phyloP scores from a whole-genome alignment of 306 rosid species.

The Sindora glabra region DNA sequence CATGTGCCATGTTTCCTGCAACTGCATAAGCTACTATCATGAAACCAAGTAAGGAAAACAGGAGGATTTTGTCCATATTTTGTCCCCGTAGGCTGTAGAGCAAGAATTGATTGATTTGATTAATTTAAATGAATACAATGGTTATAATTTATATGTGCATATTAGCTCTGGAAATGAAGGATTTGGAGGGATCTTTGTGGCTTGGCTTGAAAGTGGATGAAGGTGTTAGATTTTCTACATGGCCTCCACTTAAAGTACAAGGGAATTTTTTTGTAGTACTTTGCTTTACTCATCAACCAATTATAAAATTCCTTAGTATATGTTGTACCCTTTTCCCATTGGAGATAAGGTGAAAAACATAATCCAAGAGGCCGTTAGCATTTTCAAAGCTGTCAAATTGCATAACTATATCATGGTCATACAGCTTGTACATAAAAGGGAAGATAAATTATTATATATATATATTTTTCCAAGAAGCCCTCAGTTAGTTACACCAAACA shows the following conservation, averaged over 20 bases:
- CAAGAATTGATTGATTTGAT: conserved; percentile 48
- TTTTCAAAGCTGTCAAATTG: conserved; percentile 11
- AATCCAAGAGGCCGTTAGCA: conserved; percentile 16
- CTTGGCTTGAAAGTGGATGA: conserved; percentile 98
- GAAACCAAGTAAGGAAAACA: conserved; percentile 39
- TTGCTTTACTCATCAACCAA: conserved; percentile 96
- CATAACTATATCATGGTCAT: conserved; percentile 5
- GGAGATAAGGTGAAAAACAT: conserved; percentile 24
- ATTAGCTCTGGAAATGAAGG: conserved; percentile 58
- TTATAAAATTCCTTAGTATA: conserved; percentile 39
- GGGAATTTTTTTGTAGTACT: conserved; percentile 41
- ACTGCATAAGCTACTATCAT: conserved; percentile 53
- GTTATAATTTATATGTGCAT: conserved; percentile 60
- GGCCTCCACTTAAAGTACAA: conserved; percentile 93
- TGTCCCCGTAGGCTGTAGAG: conserved; percentile 21
- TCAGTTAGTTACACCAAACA: conserved; percentile 57
- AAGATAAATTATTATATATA: conserved; percentile 10
- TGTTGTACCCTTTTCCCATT: conserved; percentile 24
- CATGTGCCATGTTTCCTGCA: conserved; percentile 40
- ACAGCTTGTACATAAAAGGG: conserved; percentile 9
- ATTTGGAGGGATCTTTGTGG: conserved; percentile 56
- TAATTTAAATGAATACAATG: conserved; percentile 46
- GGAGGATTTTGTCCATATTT: conserved; percentile 55
- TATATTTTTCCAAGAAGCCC: conserved; percentile 16
- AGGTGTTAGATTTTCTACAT: conserved; percentile 66